These are phyloP conservation scores for Corymbia calophylla DNA, from an alignment of 441 rosid species.

Conservation along the genomic window DNA sequence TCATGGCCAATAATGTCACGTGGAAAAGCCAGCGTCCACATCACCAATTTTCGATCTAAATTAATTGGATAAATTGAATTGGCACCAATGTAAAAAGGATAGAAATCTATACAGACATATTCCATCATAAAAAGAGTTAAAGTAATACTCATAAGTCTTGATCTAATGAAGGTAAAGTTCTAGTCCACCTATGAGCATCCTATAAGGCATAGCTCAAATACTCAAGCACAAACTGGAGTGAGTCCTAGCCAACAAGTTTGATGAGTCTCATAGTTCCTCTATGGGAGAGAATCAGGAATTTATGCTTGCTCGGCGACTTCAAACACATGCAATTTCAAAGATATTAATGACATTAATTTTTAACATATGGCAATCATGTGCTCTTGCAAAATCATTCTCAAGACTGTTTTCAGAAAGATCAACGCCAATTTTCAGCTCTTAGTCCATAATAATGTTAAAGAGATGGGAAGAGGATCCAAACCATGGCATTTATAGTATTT, in stretches of 20 bases:
- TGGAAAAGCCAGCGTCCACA: too few relatives aligned
- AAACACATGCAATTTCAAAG: neutral
- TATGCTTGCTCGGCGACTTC: neutral
- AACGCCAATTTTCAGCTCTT: neutral
- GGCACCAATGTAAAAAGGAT: neutral
- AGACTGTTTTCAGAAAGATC: neutral
- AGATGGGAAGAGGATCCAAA: neutral
- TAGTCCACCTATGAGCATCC: neutral
- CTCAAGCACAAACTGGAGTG: neutral
- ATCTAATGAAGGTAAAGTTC: neutral
- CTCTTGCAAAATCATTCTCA: neutral
- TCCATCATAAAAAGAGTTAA: neutral
- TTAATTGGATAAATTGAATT: too few relatives aligned
- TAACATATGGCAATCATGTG: neutral
- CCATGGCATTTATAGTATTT: neutral
- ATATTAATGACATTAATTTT: neutral
- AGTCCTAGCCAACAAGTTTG: neutral
- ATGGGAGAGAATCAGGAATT: neutral
- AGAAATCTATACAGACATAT: neutral
- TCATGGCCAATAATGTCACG: too few relatives aligned
- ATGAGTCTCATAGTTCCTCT: neutral
- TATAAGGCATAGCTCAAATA: neutral
- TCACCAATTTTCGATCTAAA: too few relatives aligned
- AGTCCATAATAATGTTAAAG: neutral
- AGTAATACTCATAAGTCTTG: neutral